Percentiles rank a stretch among this genome's conserved stretches.
Evolutionary conservation across 2,329 filamentous ascomycete species (phyloP).

Genomic region (Cytospora piceae): DNA sequence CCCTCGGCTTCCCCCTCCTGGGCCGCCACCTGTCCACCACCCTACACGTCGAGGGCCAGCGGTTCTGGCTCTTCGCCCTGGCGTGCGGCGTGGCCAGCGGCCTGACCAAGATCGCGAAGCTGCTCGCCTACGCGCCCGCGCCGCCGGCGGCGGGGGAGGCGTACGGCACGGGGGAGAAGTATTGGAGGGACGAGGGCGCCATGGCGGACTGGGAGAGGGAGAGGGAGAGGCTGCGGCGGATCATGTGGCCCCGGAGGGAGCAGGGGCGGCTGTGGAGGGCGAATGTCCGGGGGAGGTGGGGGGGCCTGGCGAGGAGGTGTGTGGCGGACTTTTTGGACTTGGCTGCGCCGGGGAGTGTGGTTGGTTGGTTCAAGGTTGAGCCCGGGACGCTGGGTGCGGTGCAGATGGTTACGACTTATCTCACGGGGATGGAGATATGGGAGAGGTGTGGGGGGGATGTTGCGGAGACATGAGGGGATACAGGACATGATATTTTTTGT

Average conservation of each 20-base stretch:
- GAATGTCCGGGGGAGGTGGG: slow-evolving; percentile 38
- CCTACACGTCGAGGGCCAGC: slow-evolving; percentile 63
- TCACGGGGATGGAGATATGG: slow-evolving; percentile 67
- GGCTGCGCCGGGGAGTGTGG: slow-evolving; percentile 59
- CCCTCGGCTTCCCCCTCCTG: slow-evolving; percentile 55
- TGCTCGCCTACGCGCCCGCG: slow-evolving; percentile 43
- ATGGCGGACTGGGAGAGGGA: slow-evolving; percentile 37
- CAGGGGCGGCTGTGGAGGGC: slow-evolving; percentile 39
- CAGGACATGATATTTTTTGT: neutral
- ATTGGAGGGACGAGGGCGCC: slow-evolving; percentile 34
- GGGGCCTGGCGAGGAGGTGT: slow-evolving; percentile 50
- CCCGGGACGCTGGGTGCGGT: slow-evolving; percentile 58
- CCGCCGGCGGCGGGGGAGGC: slow-evolving; percentile 38
- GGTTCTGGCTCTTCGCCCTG: slow-evolving; percentile 71
- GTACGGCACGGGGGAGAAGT: slow-evolving; percentile 33
- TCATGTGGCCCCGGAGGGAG: slow-evolving; percentile 41
- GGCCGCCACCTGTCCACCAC: slow-evolving; percentile 49
- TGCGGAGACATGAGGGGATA: slow-evolving; percentile 5
- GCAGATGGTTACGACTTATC: slow-evolving; percentile 64
- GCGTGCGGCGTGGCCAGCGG: slow-evolving; percentile 52
- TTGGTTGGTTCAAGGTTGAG: slow-evolving; percentile 63
- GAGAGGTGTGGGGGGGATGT: slow-evolving; percentile 46
- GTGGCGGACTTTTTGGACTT: slow-evolving; percentile 65
- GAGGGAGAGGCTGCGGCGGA: slow-evolving; percentile 41
- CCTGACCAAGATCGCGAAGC: slow-evolving; percentile 46